A percentile compares a stretch with the other conserved stretches of the same genome.
Evolutionary conservation across 2,329 filamentous ascomycete genomes (phyloP).

Genomic region (Lachnellula willkommii): DNA sequence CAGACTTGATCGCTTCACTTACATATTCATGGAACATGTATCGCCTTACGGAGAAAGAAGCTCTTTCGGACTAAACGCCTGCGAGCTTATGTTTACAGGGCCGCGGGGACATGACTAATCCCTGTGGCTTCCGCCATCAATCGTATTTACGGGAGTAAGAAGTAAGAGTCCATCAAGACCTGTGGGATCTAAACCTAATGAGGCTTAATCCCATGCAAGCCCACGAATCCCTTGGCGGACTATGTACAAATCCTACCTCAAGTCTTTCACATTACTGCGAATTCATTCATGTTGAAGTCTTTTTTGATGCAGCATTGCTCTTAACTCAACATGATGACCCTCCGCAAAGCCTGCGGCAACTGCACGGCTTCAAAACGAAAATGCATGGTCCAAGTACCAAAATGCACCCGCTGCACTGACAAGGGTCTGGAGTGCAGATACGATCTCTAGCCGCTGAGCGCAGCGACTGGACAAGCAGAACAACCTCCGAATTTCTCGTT

Average conservation of each 20-base stretch:
- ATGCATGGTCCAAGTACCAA: constrained; percentile 6
- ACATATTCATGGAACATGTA: neutral
- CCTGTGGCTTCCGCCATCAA: no score
- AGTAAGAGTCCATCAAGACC: neutral
- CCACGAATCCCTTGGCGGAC: neutral
- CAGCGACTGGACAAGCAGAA: neutral
- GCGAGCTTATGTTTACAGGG: no score
- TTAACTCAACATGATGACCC: constrained; percentile 3
- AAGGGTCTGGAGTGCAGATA: constrained; percentile 7
- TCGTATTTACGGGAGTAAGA: no score
- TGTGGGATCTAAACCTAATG: constrained; percentile 8
- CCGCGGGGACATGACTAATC: no score
- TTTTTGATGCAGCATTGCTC: neutral
- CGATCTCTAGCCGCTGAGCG: constrained; percentile 5
- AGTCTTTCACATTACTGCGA: neutral
- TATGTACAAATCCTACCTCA: neutral
- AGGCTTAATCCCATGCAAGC: constrained; percentile 1
- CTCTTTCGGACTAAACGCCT: no score
- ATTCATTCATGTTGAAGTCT: neutral
- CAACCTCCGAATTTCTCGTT: neutral
- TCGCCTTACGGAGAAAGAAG: neutral
- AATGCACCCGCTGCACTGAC: constrained; percentile 6
- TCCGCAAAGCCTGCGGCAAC: constrained; percentile 9
- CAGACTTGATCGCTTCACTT: neutral
- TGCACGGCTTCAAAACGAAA: constrained; percentile 8